Evolutionary conservation across 306 rosid genomes (phyloP), one percentile per base, ranked within the genome.

Genomic region (Gynostemma pentaphyllum): DNA sequence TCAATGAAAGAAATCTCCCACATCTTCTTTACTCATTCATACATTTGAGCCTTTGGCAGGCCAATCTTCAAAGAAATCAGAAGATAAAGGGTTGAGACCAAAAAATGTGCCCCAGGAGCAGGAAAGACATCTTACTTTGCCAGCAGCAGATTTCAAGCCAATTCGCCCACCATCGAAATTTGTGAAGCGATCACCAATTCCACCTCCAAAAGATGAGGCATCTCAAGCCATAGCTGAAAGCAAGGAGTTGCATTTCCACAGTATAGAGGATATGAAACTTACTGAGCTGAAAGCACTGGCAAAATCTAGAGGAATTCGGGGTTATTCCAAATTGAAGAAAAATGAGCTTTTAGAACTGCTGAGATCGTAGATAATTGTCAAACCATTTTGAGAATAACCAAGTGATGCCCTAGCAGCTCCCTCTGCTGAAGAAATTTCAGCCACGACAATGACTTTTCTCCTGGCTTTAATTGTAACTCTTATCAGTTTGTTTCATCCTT

Each of bases 301-400:
- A 39, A 83, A 83, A 74, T 75, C 82, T 53, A 79, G 83, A 67
- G 82, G 81, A 64, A 41, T 83, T 0, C 76, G 46, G 79, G 83
- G 94, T 39, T 83, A 86, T 80, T 81, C 87, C 0, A 86, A 81
- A 64, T 73, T 83, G 15, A 85, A 72, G 77, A 86, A 83, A 62
- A 68, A 28, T 14, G 85, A 83, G 67, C 89, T 86, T 1, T 26
- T 80, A 18, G 42, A 68, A 62, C 18, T 78, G 26, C 68, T 82
- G 24, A 32, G 46, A 26, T 59, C 80, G 24, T 68, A 65, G 23
- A 29, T 16, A 29, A 14, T n/a, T 10, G 53, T 14, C 16, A 18
- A 3, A n/a, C 42, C 42, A 34, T 57, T 57, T 57, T 52, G 37
- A 26, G 32, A 4, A 51, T 15, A 49, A 12, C 10, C 5, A 24